Percentiles rank a stretch among this genome's conserved stretches.
Conservation (phyloP, 768 basidiomycete genomes). For the Nevesoporus exiguus region DNA sequence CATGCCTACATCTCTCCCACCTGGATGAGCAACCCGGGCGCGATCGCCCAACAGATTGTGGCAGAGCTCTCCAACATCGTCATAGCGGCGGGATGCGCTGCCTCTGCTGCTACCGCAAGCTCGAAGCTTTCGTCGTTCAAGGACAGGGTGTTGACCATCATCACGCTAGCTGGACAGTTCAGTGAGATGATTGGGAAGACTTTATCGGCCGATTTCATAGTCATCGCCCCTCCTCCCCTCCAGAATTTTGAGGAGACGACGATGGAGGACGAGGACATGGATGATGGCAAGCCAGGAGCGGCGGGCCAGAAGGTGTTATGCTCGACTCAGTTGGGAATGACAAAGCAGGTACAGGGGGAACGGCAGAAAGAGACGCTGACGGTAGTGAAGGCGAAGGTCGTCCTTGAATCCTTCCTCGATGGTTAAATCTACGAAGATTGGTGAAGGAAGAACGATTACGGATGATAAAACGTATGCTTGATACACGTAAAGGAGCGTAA, state of each 20-base stretch:
- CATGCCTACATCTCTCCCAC: slow-evolving; percentile 1
- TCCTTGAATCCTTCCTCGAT: slow-evolving; percentile 11
- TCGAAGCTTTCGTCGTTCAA: slow-evolving; percentile 3
- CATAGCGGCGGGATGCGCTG: slow-evolving; percentile 7
- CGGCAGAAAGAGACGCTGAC: neutral
- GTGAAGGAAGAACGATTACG: no score
- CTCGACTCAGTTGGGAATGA: slow-evolving; percentile 14
- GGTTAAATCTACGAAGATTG: no score
- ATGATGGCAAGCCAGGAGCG: neutral
- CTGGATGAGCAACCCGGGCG: neutral
- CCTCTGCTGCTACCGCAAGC: neutral
- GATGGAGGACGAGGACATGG: slow-evolving; percentile 10
- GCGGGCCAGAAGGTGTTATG: slow-evolving; percentile 10
- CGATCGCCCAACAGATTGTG: neutral
- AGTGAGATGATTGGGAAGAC: slow-evolving; percentile 9
- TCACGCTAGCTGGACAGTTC: slow-evolving; percentile 1
- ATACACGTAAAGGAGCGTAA: no score
- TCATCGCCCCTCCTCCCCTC: neutral
- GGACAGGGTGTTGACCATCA: slow-evolving; percentile 2
- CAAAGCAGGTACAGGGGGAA: slow-evolving; percentile 1
- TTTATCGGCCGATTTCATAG: slow-evolving; percentile 7
- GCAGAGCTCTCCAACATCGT: slow-evolving; percentile 5
- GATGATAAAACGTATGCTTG: no score
- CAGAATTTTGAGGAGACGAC: slow-evolving; percentile 2
- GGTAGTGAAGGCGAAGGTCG: slow-evolving; percentile 8